Conservation (phyloP, 2,329 filamentous ascomycete species). For the Cladosporium cucumerinum region DNA sequence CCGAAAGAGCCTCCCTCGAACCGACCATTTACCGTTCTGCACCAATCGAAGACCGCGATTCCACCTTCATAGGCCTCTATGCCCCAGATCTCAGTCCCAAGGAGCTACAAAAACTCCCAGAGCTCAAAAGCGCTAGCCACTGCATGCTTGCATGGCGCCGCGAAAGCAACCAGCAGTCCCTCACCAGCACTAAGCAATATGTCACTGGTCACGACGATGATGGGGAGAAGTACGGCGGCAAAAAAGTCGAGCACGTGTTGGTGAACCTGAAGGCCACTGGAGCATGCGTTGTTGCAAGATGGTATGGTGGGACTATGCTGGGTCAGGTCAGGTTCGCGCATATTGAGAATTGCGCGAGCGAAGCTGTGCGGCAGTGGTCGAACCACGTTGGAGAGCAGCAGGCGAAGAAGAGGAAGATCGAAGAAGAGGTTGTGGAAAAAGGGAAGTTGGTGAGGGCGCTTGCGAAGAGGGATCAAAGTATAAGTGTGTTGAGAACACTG, state of each 20-base stretch:
- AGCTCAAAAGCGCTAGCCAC: constrained; percentile 48
- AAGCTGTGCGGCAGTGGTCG: constrained; percentile 45
- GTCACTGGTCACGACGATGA: constrained; percentile 51
- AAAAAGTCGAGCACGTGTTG: constrained; percentile 47
- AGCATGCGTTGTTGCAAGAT: constrained; percentile 51
- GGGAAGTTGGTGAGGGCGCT: constrained; percentile 43
- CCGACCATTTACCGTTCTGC: constrained; percentile 42
- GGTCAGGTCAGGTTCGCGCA: constrained; percentile 53
- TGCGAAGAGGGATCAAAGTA: constrained; percentile 47
- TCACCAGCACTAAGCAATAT: constrained; percentile 39
- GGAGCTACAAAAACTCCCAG: constrained; percentile 43
- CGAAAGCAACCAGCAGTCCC: constrained; percentile 45
- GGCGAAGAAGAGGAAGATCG: constrained; percentile 34
- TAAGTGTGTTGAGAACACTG: constrained; percentile 45
- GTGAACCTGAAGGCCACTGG: constrained; percentile 44
- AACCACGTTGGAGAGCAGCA: constrained; percentile 30
- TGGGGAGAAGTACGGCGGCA: constrained; percentile 52
- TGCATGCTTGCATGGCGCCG: constrained; percentile 51
- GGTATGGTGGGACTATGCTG: constrained; percentile 54
- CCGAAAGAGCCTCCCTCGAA: constrained; percentile 1
- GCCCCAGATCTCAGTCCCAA: constrained; percentile 43
- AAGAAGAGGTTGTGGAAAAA: constrained; percentile 31
- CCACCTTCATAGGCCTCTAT: constrained; percentile 50
- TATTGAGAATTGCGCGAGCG: constrained; percentile 49
- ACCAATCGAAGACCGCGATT: constrained; percentile 49